phyloP scores from a whole-genome alignment of 2,329 filamentous ascomycete genomes.

The Lasiodiplodia gonubiensis region DNA sequence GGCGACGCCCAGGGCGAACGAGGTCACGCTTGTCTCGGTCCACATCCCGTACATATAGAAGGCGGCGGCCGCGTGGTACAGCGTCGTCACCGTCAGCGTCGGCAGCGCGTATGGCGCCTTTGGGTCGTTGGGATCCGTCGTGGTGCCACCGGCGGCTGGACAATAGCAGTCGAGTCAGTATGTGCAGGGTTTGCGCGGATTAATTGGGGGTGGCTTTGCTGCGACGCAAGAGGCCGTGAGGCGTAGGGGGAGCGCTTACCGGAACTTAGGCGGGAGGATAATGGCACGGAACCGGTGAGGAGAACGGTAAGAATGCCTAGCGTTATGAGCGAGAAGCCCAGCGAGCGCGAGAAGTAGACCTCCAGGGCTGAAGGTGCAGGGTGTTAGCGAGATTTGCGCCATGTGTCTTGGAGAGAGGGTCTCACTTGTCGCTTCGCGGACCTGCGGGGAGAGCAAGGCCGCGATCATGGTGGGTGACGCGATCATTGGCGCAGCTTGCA shows the following conservation, averaged over 20 bases:
- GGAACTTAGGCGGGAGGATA: conserved; percentile 57
- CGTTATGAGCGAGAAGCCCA: conserved; percentile 70
- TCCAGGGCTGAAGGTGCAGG: conserved; percentile 61
- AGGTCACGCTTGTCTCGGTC: conserved; percentile 60
- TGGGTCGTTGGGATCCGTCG: conserved; percentile 44
- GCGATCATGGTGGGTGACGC: conserved; percentile 66
- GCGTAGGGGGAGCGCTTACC: neutral
- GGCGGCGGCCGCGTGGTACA: conserved; percentile 66
- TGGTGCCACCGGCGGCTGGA: conserved; percentile 38
- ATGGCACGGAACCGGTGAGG: conserved; percentile 72
- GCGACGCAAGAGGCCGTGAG: neutral
- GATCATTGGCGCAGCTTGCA: conserved; percentile 61
- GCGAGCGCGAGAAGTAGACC: conserved; percentile 73
- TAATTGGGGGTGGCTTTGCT: neutral
- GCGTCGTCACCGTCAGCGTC: conserved; percentile 67
- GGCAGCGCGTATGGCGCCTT: conserved; percentile 62
- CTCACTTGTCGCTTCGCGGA: conserved; percentile 61
- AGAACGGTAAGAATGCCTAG: conserved; percentile 69
- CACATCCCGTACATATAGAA: conserved; percentile 74
- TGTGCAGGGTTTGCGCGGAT: neutral
- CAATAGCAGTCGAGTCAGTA: neutral
- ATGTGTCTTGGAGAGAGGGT: neutral
- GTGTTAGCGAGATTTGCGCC: neutral
- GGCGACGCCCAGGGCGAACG: conserved; percentile 65
- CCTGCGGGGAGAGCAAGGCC: conserved; percentile 63